Base-by-base conservation (phyloP, 805 yeast species). In the Candida xiaguanensis region DNA sequence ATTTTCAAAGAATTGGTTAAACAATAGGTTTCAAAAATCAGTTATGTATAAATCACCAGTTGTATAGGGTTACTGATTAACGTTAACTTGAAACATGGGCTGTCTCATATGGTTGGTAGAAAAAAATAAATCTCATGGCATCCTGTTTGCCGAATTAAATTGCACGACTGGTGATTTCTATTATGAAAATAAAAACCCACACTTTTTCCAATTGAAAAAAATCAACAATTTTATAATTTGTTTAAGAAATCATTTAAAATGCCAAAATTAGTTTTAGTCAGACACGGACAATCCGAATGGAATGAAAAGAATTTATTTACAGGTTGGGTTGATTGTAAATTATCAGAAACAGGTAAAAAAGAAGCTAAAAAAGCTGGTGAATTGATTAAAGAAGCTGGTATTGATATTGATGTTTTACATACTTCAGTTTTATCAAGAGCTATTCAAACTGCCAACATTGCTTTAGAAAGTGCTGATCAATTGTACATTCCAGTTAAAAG, bases 261-360 rank as follows among this genome's bases (percentile, higher is more conserved):
- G 74, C 69, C 67, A 42, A 88, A 85, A 70, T 77, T 90, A 69
- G 81, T 90, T 63, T 77, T 90, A 64, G 89, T 91, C 55, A 90
- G 98, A 78, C 98, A 90, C 90, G 98, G 98, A 59, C 96, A 91
- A 78, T 86, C 95, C 74, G 97, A 87, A 70, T 90, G 98, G 98
- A 90, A 90, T 72, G 95, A 88, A 71, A 87, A 88, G 77, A 91
- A 90, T 80, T 77, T 90, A 55, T 90, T 90, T 84, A 90, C 97
- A 67, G 98, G 98, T 62, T 90, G 98, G 98, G 97, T 91, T 48
- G 98, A 90, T 69, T 95, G 88, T 54, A 74, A 78, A 59, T 78
- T 90, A 65, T 81, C 91, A 40, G 89, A 75, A 46, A 69, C 77
- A 54, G 98, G 98, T 70, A 79, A 75, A 64, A 76, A 82, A 64